A percentile compares a stretch with the other conserved stretches of the same genome.
These are phyloP conservation scores for Pythium diclinum DNA, from an alignment of 352 stramenopile genomes.

Conservation along the genomic window DNA sequence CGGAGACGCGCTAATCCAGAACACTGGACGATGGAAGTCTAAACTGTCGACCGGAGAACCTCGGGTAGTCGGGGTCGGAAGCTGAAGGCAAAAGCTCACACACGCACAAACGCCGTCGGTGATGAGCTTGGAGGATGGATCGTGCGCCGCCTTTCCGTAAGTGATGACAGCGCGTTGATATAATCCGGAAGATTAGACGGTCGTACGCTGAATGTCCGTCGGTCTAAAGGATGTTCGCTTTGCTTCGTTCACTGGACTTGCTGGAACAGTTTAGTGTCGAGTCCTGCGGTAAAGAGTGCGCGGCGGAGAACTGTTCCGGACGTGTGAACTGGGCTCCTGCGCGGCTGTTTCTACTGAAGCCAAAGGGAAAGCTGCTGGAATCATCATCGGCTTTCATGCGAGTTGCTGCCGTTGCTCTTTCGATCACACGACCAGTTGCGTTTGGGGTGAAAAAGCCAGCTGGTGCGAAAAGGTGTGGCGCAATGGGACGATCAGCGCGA, in stretches of 20 bases:
- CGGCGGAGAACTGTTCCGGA: neutral
- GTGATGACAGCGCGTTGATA: neutral
- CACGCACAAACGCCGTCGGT: neutral
- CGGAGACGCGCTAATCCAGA: neutral
- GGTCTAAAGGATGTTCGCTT: neutral
- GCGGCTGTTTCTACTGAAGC: constrained; percentile 9
- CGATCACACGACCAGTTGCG: neutral
- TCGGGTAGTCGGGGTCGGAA: neutral
- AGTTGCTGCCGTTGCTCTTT: neutral
- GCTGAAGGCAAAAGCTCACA: neutral
- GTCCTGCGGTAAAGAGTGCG: constrained; percentile 1
- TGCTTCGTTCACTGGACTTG: neutral
- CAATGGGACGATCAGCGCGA: neutral
- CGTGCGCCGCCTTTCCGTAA: neutral
- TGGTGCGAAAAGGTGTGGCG: constrained; percentile 4
- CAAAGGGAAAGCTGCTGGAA: constrained; percentile 4
- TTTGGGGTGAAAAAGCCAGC: constrained; percentile 1
- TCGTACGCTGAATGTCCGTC: neutral
- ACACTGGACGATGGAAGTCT: neutral
- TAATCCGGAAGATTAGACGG: neutral
- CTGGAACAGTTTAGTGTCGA: neutral
- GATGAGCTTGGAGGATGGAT: neutral
- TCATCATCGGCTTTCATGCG: neutral
- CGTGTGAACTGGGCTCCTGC: neutral
- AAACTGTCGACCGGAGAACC: neutral